Evolutionary conservation across 106 monocot genomes (phyloP).

Genomic region (Alisma plantagoaquatica): DNA sequence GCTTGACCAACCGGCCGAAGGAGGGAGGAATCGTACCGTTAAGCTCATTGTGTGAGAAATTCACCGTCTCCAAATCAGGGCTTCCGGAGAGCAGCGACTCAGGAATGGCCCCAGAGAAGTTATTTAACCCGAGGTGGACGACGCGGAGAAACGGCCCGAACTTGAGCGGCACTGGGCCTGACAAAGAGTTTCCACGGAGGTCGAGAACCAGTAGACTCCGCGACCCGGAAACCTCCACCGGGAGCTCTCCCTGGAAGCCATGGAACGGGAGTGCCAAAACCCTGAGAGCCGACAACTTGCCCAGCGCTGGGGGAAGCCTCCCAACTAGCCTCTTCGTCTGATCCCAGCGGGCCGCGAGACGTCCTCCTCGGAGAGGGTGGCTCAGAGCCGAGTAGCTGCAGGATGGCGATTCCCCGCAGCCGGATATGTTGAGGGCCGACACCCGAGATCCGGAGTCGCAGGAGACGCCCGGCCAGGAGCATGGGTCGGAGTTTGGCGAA

Average conservation of each 20-base stretch:
- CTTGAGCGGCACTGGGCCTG: slow-evolving; percentile 28
- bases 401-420: background rate
- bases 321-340: slow-evolving; percentile 6
- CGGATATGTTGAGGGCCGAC: slow-evolving; percentile 14
- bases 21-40: slow-evolving; percentile 32
- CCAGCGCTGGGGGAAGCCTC: slow-evolving; percentile 9
- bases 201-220: slow-evolving; percentile 12
- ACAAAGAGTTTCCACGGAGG: slow-evolving; percentile 13
- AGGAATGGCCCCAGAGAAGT: slow-evolving; percentile 53
- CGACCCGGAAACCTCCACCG: slow-evolving; percentile 13
- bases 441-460: slow-evolving; percentile 22
- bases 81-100: slow-evolving; percentile 28
- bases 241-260: slow-evolving; percentile 12
- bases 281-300: slow-evolving; percentile 10
- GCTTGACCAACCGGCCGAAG: slow-evolving; percentile 22
- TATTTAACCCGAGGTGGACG: slow-evolving; percentile 44
- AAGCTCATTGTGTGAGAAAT: slow-evolving; percentile 54
- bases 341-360: slow-evolving; percentile 8
- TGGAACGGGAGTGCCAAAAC: slow-evolving; percentile 14
- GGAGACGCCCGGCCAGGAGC: slow-evolving; percentile 23
- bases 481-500: background rate
- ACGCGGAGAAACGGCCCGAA: slow-evolving; percentile 34
- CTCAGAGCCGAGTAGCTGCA: background rate
- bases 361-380: background rate
- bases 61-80: slow-evolving; percentile 33